These are phyloP conservation scores for Quaeritorhiza haematococci DNA, from an alignment of 371 early-diverging fungal genomes.

Conservation along the genomic window DNA sequence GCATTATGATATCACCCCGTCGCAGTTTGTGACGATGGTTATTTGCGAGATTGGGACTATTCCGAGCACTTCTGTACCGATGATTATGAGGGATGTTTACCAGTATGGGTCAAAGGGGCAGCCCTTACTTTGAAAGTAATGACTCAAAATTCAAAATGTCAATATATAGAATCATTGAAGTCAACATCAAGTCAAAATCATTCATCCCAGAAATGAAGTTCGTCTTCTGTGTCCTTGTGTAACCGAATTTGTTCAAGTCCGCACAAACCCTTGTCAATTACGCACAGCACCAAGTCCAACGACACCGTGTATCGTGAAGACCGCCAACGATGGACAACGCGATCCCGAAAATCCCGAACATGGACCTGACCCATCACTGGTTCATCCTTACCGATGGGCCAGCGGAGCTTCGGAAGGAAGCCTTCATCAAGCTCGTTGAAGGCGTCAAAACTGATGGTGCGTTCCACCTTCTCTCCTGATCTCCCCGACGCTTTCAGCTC, in stretches of 20 bases:
- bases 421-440: conserved; percentile 54
- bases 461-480: conserved; percentile 9
- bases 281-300: too few relatives aligned
- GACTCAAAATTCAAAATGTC: background rate
- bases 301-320: background rate
- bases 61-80: conserved; percentile 83
- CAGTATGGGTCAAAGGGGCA: background rate
- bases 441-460: conserved; percentile 71
- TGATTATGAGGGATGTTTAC: conserved; percentile 7
- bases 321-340: conserved; percentile 53
- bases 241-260: too few relatives aligned
- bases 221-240: too few relatives aligned
- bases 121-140: background rate
- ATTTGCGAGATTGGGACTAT: conserved; percentile 92
- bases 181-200: too few relatives aligned
- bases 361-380: conserved; percentile 64
- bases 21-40: conserved; percentile 81
- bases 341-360: conserved; percentile 73
- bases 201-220: too few relatives aligned
- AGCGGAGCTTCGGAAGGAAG: conserved; percentile 47
- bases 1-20: conserved; percentile 91
- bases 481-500: too few relatives aligned
- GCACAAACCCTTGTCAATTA: too few relatives aligned
- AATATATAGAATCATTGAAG: background rate
- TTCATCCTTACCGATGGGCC: conserved; percentile 70